A percentile compares a stretch with the other conserved stretches of the same genome.
phyloP scores from a whole-genome alignment of 129 eudicot genomes.

The Ambrosia trifida region DNA sequence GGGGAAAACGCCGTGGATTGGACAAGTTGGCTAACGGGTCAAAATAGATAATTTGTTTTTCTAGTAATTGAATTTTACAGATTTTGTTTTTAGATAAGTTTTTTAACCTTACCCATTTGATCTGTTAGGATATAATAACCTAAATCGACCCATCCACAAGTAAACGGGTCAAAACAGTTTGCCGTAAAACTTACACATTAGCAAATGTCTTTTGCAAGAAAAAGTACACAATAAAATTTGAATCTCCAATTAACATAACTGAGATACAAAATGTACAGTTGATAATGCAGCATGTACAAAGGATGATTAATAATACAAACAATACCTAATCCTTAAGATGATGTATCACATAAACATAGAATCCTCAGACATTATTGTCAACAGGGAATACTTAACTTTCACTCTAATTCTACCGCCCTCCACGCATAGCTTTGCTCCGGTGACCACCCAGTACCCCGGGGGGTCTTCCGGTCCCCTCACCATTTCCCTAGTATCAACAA shows the following conservation, averaged over 20 bases:
- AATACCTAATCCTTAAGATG: not conserved
- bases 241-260: conserved; percentile 23
- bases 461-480: conserved; percentile 92
- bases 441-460: conserved; percentile 97
- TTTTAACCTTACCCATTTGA: not conserved
- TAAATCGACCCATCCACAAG: not conserved
- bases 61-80: too few species aligned
- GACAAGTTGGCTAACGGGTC: not conserved
- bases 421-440: conserved; percentile 84
- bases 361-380: conserved; percentile 76
- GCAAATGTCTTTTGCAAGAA: not conserved
- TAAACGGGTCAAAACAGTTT: not conserved
- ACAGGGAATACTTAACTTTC: conserved; percentile 79
- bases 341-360: conserved; percentile 52
- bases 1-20: not conserved
- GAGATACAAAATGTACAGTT: conserved; percentile 27
- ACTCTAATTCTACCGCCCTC: conserved; percentile 75
- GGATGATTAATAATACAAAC: conserved; percentile 17
- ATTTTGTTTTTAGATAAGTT: not conserved
- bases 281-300: conserved; percentile 38
- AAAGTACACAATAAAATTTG: conserved; percentile 7
- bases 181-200: not conserved
- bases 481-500: conserved; percentile 90
- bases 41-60: not conserved
- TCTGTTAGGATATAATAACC: not conserved